A percentile compares a stretch with the other conserved stretches of the same genome.
phyloP scores from a whole-genome alignment of 495 filamentous ascomycete species.

The Halenospora varia region DNA sequence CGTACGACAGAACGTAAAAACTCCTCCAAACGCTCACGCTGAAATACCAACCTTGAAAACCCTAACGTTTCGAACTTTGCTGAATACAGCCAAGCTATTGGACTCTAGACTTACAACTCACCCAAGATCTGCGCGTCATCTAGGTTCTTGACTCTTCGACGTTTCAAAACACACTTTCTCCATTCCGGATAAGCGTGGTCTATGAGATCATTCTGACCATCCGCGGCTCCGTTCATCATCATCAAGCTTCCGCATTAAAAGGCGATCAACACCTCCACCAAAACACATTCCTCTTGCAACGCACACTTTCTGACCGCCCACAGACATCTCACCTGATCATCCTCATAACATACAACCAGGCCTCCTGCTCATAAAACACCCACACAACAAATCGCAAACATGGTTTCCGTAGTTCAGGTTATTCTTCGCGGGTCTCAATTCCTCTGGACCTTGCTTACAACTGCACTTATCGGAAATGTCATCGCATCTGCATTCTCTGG shows the following conservation, averaged over 20 bases:
- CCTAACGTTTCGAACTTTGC: not conserved
- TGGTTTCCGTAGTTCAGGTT: slow-evolving; percentile 15
- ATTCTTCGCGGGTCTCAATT: slow-evolving; percentile 41
- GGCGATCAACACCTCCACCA: slow-evolving; percentile 1
- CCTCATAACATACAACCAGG: not conserved
- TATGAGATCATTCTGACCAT: slow-evolving; percentile 10
- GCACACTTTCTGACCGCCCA: not conserved
- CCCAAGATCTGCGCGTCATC: not conserved
- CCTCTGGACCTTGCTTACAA: slow-evolving; percentile 61
- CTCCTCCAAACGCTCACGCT: too few relatives aligned
- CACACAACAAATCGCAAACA: slow-evolving; percentile 9
- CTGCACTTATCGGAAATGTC: slow-evolving; percentile 66
- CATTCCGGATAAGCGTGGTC: slow-evolving; percentile 3
- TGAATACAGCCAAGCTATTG: not conserved
- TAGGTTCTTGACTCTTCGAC: not conserved
- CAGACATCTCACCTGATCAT: too few relatives aligned
- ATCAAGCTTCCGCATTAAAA: not conserved
- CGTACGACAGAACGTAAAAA: too few relatives aligned
- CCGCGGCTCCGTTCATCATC: not conserved
- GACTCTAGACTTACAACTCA: not conserved
- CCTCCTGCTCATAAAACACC: not conserved
- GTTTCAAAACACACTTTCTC: not conserved
- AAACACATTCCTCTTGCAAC: not conserved
- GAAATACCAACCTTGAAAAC: too few relatives aligned
- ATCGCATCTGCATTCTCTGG: slow-evolving; percentile 50